A percentile compares a stretch with the other conserved stretches of the same genome.
Evolutionary conservation across 2,329 filamentous ascomycete genomes (phyloP).

Genomic region (Madurella mycetomatis): DNA sequence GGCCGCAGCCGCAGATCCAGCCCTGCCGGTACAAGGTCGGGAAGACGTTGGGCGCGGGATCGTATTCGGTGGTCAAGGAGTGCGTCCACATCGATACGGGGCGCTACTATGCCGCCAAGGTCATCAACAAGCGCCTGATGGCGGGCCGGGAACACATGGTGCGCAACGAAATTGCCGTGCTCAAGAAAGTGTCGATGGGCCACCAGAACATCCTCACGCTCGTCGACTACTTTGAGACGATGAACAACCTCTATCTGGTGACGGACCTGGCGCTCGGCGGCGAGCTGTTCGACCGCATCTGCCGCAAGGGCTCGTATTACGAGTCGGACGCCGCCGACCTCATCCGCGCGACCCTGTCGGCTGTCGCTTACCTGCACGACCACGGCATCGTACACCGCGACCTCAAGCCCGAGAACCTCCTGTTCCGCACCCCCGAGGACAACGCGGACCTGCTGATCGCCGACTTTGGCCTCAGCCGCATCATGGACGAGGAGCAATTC

Average conservation of each 20-base stretch:
- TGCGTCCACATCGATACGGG: conserved; percentile 98
- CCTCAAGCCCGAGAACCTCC: conserved; percentile 92
- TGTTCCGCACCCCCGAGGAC: conserved; percentile 96
- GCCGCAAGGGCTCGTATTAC: conserved; percentile 96
- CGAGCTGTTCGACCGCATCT: conserved; percentile 97
- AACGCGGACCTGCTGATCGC: conserved; percentile 96
- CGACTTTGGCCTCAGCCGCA: conserved; percentile 90
- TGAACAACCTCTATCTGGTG: conserved; percentile 98
- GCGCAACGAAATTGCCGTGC: conserved; percentile 93
- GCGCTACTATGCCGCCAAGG: conserved; percentile 96
- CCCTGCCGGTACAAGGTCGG: conserved; percentile 98
- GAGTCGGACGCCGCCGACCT: conserved; percentile 95
- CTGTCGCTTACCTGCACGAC: conserved; percentile 97
- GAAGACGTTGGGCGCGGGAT: conserved; percentile 93
- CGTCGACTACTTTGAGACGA: conserved; percentile 98
- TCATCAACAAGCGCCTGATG: conserved; percentile 99
- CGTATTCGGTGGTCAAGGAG: conserved; percentile 97
- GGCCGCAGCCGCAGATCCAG: conserved; percentile 64
- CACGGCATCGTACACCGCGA: conserved; percentile 98
- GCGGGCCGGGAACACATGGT: conserved; percentile 98
- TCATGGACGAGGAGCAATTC: conserved; percentile 99
- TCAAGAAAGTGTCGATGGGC: conserved; percentile 98
- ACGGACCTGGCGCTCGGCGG: conserved; percentile 94
- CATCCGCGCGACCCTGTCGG: conserved; percentile 88
- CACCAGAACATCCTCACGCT: conserved; percentile 97